Evolutionary conservation across 1,284 basidiomycete species (phyloP).

Genomic region (Melanopsichium pennsylvanicum): DNA sequence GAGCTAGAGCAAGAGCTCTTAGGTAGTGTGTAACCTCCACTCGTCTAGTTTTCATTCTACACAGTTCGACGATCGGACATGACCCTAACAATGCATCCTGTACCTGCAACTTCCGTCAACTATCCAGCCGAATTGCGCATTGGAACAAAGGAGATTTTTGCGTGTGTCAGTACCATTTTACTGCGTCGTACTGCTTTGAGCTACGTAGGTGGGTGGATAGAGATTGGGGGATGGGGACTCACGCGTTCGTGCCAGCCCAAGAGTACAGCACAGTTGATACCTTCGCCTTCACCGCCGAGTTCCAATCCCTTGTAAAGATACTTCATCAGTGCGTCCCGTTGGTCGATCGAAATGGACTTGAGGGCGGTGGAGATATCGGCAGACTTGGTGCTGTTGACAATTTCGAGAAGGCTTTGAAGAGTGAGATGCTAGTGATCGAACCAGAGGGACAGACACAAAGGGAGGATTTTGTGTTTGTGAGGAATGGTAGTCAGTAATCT

Average conservation of each 20-base stretch:
- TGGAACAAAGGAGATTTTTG: too few species aligned
- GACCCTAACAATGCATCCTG: slow-evolving; percentile 93
- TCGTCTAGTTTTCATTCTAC: too few species aligned
- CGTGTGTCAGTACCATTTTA: too few species aligned
- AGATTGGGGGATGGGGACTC: slow-evolving; percentile 44
- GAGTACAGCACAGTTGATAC: slow-evolving; percentile 74
- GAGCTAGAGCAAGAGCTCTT: too few species aligned
- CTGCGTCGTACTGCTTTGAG: too few species aligned
- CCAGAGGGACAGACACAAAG: too few species aligned
- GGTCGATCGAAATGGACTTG: slow-evolving; percentile 77
- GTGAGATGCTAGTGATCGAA: slow-evolving; percentile 72
- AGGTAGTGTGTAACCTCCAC: too few species aligned
- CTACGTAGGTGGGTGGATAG: too few species aligned
- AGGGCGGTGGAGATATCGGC: slow-evolving; percentile 83
- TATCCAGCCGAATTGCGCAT: slow-evolving; percentile 64
- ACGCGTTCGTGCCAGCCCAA: slow-evolving; percentile 97
- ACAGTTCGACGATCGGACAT: slow-evolving; percentile 78
- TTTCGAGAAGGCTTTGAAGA: slow-evolving; percentile 83
- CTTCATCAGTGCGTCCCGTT: slow-evolving; percentile 95
- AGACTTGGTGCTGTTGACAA: slow-evolving; percentile 92
- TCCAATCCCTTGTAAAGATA: slow-evolving; percentile 97
- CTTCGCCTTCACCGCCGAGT: slow-evolving; percentile 56
- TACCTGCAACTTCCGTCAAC: slow-evolving; percentile 93
- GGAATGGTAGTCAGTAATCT: background rate
- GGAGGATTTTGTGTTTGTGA: background rate